phyloP scores from a whole-genome alignment of 345 rosid genomes.

The Hibiscus trionum region DNA sequence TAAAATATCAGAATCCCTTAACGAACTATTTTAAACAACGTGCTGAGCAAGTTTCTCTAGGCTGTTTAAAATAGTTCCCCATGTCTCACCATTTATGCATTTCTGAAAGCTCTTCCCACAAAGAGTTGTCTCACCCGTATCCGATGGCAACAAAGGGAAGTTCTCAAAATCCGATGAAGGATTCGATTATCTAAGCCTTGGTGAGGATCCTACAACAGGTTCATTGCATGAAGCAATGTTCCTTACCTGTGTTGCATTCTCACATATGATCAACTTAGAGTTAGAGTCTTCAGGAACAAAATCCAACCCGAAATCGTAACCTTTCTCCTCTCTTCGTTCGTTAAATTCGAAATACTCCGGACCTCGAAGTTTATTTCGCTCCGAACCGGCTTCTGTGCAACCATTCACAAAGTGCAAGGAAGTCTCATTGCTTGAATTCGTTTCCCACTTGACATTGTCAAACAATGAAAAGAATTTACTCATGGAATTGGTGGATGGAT shows the following conservation, averaged over 20 bases:
- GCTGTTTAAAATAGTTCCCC: too few species aligned
- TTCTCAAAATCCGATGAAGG: conserved; percentile 60
- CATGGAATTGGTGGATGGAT: conserved; percentile 89
- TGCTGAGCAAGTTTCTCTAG: too few species aligned
- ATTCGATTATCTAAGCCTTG: conserved; percentile 53
- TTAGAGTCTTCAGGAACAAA: too few species aligned
- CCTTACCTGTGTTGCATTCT: conserved; percentile 13
- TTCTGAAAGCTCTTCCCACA: conserved; percentile 28
- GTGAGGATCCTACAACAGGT: not conserved
- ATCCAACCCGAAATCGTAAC: too few species aligned
- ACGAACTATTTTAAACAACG: too few species aligned
- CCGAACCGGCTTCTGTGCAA: conserved; percentile 20
- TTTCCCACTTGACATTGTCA: conserved; percentile 85
- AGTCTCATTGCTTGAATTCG: conserved; percentile 60
- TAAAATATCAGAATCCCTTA: too few species aligned
- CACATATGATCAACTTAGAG: conserved; percentile 21
- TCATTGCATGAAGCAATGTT: conserved; percentile 33
- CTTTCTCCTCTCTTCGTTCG: too few species aligned
- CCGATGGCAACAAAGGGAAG: conserved; percentile 48
- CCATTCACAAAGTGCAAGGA: conserved; percentile 42
- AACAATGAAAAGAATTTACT: conserved; percentile 78
- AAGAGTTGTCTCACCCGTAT: conserved; percentile 23
- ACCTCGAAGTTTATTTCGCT: conserved; percentile 14
- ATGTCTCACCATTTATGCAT: conserved; percentile 23
- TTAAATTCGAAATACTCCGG: too few species aligned